These are phyloP conservation scores for Nymphaea thermarum DNA, from an alignment of 164 flowering plant species.

Conservation along the genomic window DNA sequence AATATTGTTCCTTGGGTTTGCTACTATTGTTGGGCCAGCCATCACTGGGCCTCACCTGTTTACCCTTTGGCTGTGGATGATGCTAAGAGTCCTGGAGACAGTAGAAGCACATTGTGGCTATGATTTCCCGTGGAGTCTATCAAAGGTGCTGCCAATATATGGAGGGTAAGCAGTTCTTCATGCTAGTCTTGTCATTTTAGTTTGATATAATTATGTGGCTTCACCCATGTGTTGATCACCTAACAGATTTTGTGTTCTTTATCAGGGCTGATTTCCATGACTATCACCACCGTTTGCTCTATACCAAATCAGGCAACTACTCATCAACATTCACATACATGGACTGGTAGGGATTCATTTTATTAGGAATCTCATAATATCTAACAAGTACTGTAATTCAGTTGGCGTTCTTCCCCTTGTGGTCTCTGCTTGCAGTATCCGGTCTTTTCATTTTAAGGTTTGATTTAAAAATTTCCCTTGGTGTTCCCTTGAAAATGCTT, in stretches of 20 bases:
- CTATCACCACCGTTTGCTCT: constrained; percentile 93
- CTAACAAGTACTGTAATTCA: too few species aligned
- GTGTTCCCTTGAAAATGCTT: too few species aligned
- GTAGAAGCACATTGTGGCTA: constrained; percentile 99
- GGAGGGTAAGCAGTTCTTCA: constrained; percentile 63
- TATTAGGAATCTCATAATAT: too few species aligned
- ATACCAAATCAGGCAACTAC: constrained; percentile 94
- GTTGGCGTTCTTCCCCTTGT: too few species aligned
- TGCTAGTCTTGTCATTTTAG: not conserved
- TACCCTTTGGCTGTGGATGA: constrained; percentile 97
- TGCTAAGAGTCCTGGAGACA: constrained; percentile 86
- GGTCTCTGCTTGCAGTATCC: too few species aligned
- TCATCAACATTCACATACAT: constrained; percentile 91
- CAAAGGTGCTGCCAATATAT: constrained; percentile 81
- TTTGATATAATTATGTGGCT: not conserved
- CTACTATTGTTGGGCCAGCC: constrained; percentile 94
- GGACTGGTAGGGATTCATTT: constrained; percentile 61
- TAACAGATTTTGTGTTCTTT: not conserved
- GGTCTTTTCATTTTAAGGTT: too few species aligned
- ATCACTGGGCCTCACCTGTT: constrained; percentile 94
- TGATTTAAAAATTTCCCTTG: too few species aligned
- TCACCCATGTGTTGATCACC: not conserved
- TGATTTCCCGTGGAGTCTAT: constrained; percentile 95
- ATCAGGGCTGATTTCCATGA: constrained; percentile 95
- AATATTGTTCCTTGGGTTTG: constrained; percentile 95